These are phyloP conservation scores for Suillus occidentalis DNA, from an alignment of 768 basidiomycete species.

Conservation along the genomic window DNA sequence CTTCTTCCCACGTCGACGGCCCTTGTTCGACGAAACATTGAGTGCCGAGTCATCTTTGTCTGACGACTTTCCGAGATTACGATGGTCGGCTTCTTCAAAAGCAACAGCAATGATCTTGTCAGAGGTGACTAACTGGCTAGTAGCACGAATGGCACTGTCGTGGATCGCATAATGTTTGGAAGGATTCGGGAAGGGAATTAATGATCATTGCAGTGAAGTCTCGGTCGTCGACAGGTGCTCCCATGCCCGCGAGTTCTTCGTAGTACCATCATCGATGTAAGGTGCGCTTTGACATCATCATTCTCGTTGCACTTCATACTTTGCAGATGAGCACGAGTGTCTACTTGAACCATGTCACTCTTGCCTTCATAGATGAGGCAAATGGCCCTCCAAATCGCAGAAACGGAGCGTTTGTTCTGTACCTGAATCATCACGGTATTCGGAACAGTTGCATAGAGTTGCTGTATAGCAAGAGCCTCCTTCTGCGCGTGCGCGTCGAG, in stretches of 20 bases:
- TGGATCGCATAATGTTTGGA: not conserved
- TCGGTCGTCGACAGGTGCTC: constrained; percentile 1
- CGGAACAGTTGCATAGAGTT: constrained; percentile 6
- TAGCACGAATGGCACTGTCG: not conserved
- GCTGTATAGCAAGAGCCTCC: not conserved
- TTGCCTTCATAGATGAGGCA: constrained; percentile 8
- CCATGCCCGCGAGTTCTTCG: constrained; percentile 10
- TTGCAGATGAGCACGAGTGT: constrained; percentile 1
- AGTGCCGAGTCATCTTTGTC: not conserved
- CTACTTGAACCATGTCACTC: constrained; percentile 10
- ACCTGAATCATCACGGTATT: constrained; percentile 5
- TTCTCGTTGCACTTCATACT: constrained; percentile 10
- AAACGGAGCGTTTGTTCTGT: not conserved
- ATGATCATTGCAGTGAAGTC: constrained; percentile 13
- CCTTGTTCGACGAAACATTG: not conserved
- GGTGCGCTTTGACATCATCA: constrained; percentile 3
- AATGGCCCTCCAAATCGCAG: constrained; percentile 1
- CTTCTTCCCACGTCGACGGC: not conserved
- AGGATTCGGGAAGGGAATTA: constrained; percentile 4
- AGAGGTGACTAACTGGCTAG: not conserved
- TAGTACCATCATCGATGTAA: constrained; percentile 3
- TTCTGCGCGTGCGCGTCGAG: too few relatives aligned
- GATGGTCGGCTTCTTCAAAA: constrained; percentile 8
- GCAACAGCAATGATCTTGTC: not conserved
- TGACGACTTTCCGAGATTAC: not conserved